phyloP scores from a whole-genome alignment of 108 stramenopile genomes.

The Mediolabrus comicus region DNA sequence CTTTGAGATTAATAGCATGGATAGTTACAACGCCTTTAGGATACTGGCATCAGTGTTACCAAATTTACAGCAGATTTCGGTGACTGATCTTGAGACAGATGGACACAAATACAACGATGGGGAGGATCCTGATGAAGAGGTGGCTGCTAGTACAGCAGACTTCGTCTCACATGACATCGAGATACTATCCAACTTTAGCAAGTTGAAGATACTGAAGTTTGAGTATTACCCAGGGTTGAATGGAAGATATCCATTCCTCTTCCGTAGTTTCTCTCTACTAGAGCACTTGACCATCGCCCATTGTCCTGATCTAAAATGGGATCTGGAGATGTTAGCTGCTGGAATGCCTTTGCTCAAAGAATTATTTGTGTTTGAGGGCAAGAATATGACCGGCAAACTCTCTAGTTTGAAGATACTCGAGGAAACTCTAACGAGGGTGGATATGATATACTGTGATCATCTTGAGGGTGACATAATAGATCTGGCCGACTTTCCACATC shows the following conservation, averaged over 20 bases:
- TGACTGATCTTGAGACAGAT: background rate
- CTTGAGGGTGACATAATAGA: background rate
- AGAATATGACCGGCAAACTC: background rate
- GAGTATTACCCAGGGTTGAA: background rate
- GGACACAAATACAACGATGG: background rate
- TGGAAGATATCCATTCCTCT: conserved; percentile 1
- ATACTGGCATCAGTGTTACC: background rate
- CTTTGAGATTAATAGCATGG: background rate
- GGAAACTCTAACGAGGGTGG: background rate
- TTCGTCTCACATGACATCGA: background rate
- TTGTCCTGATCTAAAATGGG: background rate
- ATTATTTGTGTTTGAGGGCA: background rate
- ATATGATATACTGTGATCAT: background rate
- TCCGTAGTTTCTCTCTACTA: background rate
- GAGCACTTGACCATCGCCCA: background rate
- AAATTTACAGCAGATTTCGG: background rate
- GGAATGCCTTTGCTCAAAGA: background rate
- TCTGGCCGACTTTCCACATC: background rate
- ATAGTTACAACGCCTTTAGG: background rate
- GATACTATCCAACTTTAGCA: background rate
- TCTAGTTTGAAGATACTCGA: conserved; percentile 1
- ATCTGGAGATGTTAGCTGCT: conserved; percentile 7
- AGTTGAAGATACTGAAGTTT: background rate
- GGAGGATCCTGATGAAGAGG: background rate
- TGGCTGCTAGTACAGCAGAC: background rate